Base-by-base conservation (phyloP, 768 basidiomycete species). In the Paxillus involutus region DNA sequence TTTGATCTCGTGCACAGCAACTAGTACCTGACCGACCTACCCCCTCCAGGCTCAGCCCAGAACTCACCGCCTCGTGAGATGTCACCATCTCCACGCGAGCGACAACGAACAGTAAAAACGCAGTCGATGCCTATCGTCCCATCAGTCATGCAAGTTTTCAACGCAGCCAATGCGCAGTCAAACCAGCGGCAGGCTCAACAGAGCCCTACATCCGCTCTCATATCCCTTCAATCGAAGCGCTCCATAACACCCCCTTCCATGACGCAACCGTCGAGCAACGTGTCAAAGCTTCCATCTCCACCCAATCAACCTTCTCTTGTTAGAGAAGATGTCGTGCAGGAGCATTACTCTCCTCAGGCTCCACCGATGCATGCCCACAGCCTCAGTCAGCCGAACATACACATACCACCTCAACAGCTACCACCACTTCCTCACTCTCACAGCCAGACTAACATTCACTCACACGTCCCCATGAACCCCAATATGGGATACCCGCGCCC, bases 121-220 rank as follows among this genome's bases (percentile, higher is more conserved):
- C 80, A 82, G 57, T 84, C 86, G 0, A 76, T 87, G 75, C 82
- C 86, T 53, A 71, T 82, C 64, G 82, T 84, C 5, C 83, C 86
- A 24, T 73, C 76, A 19, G 76, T 83, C 46, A 73, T 79, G 64
- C 81, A 83, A 58, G 70, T 84, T 14, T 84, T 81, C 63, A 62
- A 63, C 47, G 57, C 59, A 10, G 70, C 74, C 67, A 60, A 72
- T 55, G 56, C 63, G 61, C 64, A 67, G 63, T 57, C 73, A 56
- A 67, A 68, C 47, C 77, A 79, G 63, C 75, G 76, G 57, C 66
- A 53, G 6, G 16, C 24, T 9, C 70, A 72, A 13, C 75, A 74
- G 43, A 71, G 71, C 54, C 72, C 74, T 44, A 66, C 73, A 39
- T 61, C 67, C 4, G 60, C 69, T 43, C 71, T 60, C 55, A 45